Conservation (phyloP, 768 basidiomycete species). For the Rhodosporidiobolus odoratus region DNA sequence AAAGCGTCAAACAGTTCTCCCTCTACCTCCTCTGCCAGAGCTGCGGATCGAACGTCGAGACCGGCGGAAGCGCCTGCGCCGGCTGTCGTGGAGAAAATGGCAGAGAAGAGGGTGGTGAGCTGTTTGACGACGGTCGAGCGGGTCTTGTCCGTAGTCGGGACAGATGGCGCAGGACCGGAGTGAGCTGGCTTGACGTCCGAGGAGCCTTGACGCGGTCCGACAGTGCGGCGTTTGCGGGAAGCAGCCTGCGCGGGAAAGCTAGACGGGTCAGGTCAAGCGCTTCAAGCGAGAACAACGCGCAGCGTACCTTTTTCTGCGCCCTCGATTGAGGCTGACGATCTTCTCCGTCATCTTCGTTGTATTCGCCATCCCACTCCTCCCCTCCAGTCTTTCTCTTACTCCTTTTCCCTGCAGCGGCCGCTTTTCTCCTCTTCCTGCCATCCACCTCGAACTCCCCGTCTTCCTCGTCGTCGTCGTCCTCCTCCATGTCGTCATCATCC, state of each 20-base stretch:
- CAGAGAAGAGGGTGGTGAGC: constrained; percentile 33
- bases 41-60: constrained; percentile 20
- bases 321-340: too few relatives aligned
- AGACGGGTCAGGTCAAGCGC: not conserved
- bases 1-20: constrained; percentile 68
- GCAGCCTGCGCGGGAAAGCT: not conserved
- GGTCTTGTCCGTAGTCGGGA: constrained; percentile 32
- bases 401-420: not conserved
- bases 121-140: constrained; percentile 36
- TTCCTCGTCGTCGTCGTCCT: constrained; percentile 45
- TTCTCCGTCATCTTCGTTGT: not conserved
- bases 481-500: constrained; percentile 10
- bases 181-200: not conserved
- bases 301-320: not conserved
- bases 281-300: not conserved
- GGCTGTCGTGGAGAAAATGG: constrained; percentile 29
- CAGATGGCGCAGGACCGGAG: not conserved
- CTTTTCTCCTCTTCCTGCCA: not conserved
- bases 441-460: constrained; percentile 57
- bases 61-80: constrained; percentile 1
- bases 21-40: constrained; percentile 62
- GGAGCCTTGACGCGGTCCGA: not conserved
- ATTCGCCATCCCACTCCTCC: not conserved
- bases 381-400: not conserved
- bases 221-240: not conserved